Base-by-base conservation (phyloP, 768 basidiomycete species). In the Pleurotus tuber-regium region DNA sequence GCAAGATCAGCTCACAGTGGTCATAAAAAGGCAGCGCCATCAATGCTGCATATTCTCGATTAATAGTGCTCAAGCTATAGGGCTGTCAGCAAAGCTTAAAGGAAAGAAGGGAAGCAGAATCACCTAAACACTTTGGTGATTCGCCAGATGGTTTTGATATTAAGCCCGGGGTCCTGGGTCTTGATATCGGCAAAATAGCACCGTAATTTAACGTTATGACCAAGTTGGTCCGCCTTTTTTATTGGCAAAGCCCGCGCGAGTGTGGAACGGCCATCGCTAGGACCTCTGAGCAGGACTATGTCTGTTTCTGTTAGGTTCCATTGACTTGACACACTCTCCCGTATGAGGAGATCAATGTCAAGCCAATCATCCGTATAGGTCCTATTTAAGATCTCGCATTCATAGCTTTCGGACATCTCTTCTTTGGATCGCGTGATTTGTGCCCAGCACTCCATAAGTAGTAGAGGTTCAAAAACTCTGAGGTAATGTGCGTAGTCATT, bases 1-100 rank as follows among this genome's bases (percentile, higher is more conserved):
- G 72, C 52, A 98, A 67, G 43, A 98, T 83, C 21, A 76, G 76
- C n/a, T 80, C 71, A 44, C 77, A 81, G 10, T 87, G 75, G 55
- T 95, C 91, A 58, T 92, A 94, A 64, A 86, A 88, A 11, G 86
- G 87, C 52, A 97, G 72, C 10, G 85, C 87, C 60, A 85, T 75
- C 6, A 99, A 75, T 10, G 95, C 93, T 9, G 80, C 86, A 64
- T 92, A 99, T 70, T 99, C 97, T 39, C 97, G 86, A 59, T 93
- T 83, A 21, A 95, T 73, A 0, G 97, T 99, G 55, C 86, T 91
- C 57, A 99, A 70, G 56, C 97, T 99, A 44, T 23, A 41, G 40
- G 33, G 46, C 26, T 43, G 50, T 42, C n/a, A 46, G 57, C 52
- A 29, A 9, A 9, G 23, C 33, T 47, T 9, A 16, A 40, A 28